Evolutionary conservation across 208 protist genomes (phyloP).

Genomic region (Leishmania turanica): DNA sequence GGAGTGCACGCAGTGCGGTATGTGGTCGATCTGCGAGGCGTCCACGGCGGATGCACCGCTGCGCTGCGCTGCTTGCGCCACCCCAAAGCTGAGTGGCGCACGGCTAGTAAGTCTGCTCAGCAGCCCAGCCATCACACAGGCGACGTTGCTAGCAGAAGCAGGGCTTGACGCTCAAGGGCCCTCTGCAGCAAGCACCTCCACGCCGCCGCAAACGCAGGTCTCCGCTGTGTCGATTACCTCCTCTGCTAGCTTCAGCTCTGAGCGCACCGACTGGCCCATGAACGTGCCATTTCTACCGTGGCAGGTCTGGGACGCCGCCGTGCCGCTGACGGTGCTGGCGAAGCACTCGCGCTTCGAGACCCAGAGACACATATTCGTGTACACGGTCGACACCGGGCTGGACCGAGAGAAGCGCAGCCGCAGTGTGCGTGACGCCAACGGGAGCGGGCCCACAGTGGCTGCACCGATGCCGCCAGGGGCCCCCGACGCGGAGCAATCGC

Average conservation of each 20-base stretch:
- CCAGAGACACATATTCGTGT: slow-evolving; percentile 77
- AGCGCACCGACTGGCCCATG: slow-evolving; percentile 75
- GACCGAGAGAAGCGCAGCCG: slow-evolving; percentile 24
- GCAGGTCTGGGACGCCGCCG: slow-evolving; percentile 88
- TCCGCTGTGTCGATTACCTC: not conserved
- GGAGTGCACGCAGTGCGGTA: slow-evolving; percentile 88
- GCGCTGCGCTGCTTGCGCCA: slow-evolving; percentile 48
- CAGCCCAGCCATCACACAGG: slow-evolving; percentile 26
- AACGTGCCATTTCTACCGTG: slow-evolving; percentile 85
- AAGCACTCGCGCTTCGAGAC: slow-evolving; percentile 74
- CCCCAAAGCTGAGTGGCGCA: slow-evolving; percentile 58
- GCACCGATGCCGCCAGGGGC: not conserved
- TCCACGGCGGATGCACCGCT: slow-evolving; percentile 31
- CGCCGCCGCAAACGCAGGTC: not conserved
- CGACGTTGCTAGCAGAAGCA: slow-evolving; percentile 10
- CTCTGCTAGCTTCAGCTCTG: slow-evolving; percentile 31
- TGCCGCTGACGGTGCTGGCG: slow-evolving; percentile 55
- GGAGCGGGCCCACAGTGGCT: not conserved
- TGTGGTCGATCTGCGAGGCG: slow-evolving; percentile 50
- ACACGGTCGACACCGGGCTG: slow-evolving; percentile 45
- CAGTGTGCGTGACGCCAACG: not conserved
- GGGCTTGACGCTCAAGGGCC: not conserved
- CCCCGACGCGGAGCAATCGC: not conserved
- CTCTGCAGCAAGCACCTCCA: not conserved
- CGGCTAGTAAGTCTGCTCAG: slow-evolving; percentile 33